These are phyloP conservation scores for Amaranthus cruentus DNA, from an alignment of 148 eudicot genomes.

Conservation along the genomic window DNA sequence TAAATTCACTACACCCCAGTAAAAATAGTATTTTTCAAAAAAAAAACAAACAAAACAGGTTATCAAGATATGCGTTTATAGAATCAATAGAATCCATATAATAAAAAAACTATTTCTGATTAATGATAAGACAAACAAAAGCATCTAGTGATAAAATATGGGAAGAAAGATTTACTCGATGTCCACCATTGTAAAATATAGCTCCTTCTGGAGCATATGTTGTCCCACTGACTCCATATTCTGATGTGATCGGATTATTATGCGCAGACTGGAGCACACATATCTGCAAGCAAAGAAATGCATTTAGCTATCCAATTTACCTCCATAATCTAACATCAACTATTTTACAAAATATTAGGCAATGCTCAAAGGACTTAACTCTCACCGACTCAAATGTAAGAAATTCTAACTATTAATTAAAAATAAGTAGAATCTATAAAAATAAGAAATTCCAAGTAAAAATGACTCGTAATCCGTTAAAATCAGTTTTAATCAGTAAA, in stretches of 20 bases:
- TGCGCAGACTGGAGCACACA: conserved; percentile 73
- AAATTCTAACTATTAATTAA: no score
- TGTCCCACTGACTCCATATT: conserved; percentile 80
- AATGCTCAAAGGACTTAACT: no score
- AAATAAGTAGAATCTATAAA: no score
- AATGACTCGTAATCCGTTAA: no score
- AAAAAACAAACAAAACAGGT: no score
- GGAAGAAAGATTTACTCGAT: conserved; percentile 43
- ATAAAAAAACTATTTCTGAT: neutral
- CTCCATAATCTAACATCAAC: neutral
- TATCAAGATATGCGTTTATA: no score
- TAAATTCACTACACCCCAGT: no score
- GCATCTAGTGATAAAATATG: neutral
- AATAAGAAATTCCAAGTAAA: no score
- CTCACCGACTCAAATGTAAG: no score
- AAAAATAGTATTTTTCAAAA: no score
- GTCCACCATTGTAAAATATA: conserved; percentile 52
- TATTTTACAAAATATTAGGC: neutral
- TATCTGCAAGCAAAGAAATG: conserved; percentile 42
- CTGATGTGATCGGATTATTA: conserved; percentile 48
- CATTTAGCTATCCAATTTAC: neutral
- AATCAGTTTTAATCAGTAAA: no score
- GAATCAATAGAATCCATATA: no score
- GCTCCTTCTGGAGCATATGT: conserved; percentile 96
- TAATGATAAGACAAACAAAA: neutral